Base-by-base conservation (phyloP, 176 grass and related monocot genomes). In the Carex littledalei region DNA sequence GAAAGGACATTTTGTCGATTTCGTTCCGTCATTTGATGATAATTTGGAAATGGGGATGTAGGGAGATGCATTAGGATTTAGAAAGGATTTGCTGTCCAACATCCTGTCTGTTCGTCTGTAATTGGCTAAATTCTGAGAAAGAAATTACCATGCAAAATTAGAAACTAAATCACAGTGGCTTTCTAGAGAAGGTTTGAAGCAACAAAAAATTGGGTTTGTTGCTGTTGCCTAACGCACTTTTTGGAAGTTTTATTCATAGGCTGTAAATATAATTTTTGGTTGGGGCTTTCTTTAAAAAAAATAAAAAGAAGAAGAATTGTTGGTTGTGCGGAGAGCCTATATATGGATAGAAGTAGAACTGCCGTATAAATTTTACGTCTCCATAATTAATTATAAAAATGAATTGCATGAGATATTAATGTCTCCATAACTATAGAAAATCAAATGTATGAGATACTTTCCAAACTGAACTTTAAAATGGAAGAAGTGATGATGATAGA, bases 41-140 rank as follows among this genome's bases (percentile, higher is more conserved):
- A 24, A 83, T 83, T 67, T 45, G 16, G 61, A 83, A 50, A 83
- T 67, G 31, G 80, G 80, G 5, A 67, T 54, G 62, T 83, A 83
- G 2, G 80, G 80, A 29, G 47, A 50, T 52, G 80, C 80, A 65
- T 83, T 83, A 53, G 80, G 80, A 65, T 83, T 83, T 31, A 83
- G 67, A 21, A 47, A 39, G n/a, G 80, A 67, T 67, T 83, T 67
- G 37, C 17, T 83, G 12, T 63, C 60, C 37, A 66, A 50, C 80
- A 83, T 83, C 45, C 35, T 64, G 2, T 50, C 22, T 83, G 45
- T 52, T 47, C 6, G 61, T 2, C 67, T 67, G 80, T 29, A 65
- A 83, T 83, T 66, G 11, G 45, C 50, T 11, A 66, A 49, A 17
- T 49, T 65, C 80, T 83, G 80, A 22, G n/a, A 67, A 60, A 34